Evolutionary conservation across 768 basidiomycete genomes (phyloP), one percentile per base, ranked within the genome.

Genomic region (Leccinellum luteum): DNA sequence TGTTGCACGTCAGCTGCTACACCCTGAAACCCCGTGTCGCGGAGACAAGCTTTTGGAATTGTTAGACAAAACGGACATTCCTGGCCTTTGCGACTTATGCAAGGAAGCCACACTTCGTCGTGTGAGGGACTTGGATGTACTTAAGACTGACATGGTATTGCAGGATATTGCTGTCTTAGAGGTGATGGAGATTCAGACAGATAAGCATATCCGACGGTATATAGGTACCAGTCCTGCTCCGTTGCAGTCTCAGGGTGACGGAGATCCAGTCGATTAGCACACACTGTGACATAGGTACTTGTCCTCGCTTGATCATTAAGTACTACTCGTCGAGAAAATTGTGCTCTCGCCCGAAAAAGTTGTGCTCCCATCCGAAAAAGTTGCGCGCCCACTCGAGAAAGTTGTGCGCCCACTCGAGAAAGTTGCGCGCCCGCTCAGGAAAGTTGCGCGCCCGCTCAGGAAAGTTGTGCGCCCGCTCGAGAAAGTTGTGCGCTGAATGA

Each of bases 11-110:
- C 58, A 54, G 0, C 43, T 62, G 0, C 19, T 62, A 0, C 61
- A 62, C 6, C 55, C 57, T 2, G 55, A 62, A n/a, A 14, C 3
- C 4, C 60, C 38, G 4, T 54, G 41, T 4, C 48, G 3, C 34
- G 30, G 12, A 3, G 4, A 44, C 1, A 35, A 55, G 0, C 15
- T 59, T 5, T 17, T 54, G 19, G 23, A 19, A 4, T 3, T 52
- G 38, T 14, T 27, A 15, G 14, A 27, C 8, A 15, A 34, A 19
- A 44, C 8, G 0, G 19, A 44, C 10, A 23, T 44, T 44, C 43
- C 43, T 0, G 12, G 21, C 21, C 43, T 44, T 44, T 44, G 43
- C 10, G 12, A 44, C 43, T 21, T 44, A 12, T 23, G 43, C 43
- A 23, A 44, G 43, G 43, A 44, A 2, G 12, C 43, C 12, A 23